Conservation (phyloP, 306 rosid species). For the Biancaea sappan region DNA sequence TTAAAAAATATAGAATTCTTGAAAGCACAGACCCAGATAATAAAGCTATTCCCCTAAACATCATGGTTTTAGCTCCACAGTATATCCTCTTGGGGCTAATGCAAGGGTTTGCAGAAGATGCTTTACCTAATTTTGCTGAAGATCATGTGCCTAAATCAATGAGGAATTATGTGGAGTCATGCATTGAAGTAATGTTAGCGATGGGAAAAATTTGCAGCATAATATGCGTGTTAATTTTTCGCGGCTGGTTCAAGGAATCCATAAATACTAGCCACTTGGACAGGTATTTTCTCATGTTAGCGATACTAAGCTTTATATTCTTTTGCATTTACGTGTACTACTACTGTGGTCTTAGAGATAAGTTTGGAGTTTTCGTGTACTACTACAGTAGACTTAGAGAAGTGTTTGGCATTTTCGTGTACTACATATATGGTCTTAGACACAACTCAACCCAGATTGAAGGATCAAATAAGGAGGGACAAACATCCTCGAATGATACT, state of each 20-base stretch:
- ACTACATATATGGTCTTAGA: too few relatives aligned
- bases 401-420: too few relatives aligned
- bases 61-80: constrained; percentile 1
- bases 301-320: neutral
- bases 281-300: neutral
- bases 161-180: neutral
- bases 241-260: neutral
- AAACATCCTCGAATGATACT: too few relatives aligned
- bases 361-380: too few relatives aligned
- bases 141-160: neutral
- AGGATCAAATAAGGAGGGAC: too few relatives aligned
- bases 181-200: neutral
- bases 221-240: neutral
- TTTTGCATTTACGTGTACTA: neutral
- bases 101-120: neutral
- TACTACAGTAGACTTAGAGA: too few relatives aligned
- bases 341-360: too few relatives aligned
- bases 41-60: neutral
- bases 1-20: neutral
- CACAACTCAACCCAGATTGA: too few relatives aligned
- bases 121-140: neutral
- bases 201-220: neutral
- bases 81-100: neutral
- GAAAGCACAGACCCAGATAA: neutral
- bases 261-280: neutral